These are phyloP conservation scores for Chaetoceros tenuissimus DNA, from an alignment of 108 stramenopile species.

Conservation along the genomic window DNA sequence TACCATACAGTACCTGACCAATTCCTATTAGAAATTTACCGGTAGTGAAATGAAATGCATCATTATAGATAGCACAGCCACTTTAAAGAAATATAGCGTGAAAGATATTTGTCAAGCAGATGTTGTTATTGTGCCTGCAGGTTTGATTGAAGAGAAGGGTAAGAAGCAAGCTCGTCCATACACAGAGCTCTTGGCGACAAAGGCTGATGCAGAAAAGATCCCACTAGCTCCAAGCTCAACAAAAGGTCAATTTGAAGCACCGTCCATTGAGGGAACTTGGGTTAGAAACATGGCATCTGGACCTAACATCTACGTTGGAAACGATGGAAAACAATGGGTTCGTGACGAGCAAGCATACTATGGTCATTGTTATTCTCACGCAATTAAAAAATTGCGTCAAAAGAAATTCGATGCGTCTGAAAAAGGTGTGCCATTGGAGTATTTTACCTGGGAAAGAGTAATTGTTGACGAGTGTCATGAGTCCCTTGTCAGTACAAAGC, in stretches of 20 bases:
- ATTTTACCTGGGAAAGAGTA: constrained; percentile 63
- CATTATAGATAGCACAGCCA: constrained; percentile 12
- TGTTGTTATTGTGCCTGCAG: constrained; percentile 33
- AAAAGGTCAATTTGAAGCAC: constrained; percentile 34
- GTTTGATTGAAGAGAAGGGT: constrained; percentile 25
- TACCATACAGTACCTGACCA: too few species aligned
- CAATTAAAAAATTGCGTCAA: constrained; percentile 41
- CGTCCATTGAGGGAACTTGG: constrained; percentile 46
- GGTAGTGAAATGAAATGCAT: constrained; percentile 19
- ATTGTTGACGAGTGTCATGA: constrained; percentile 77
- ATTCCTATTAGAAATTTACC: constrained; percentile 46
- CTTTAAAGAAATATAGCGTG: constrained; percentile 21
- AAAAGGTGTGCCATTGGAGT: constrained; percentile 66
- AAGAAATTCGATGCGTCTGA: constrained; percentile 35
- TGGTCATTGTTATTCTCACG: constrained; percentile 40
- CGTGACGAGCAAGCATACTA: too few species aligned
- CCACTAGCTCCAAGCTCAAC: constrained; percentile 31
- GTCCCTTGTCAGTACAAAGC: constrained; percentile 34
- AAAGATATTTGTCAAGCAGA: constrained; percentile 30
- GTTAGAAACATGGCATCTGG: constrained; percentile 44
- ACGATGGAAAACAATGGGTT: constrained; percentile 24
- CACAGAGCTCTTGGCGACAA: constrained; percentile 32
- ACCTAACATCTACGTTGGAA: constrained; percentile 44
- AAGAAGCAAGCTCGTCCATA: constrained; percentile 20
- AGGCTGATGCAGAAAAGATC: constrained; percentile 23